Percentiles rank a stretch among this genome's conserved stretches.
Evolutionary conservation across 2,329 filamentous ascomycete genomes (phyloP).

Genomic region (Dactylellina haptotyla): DNA sequence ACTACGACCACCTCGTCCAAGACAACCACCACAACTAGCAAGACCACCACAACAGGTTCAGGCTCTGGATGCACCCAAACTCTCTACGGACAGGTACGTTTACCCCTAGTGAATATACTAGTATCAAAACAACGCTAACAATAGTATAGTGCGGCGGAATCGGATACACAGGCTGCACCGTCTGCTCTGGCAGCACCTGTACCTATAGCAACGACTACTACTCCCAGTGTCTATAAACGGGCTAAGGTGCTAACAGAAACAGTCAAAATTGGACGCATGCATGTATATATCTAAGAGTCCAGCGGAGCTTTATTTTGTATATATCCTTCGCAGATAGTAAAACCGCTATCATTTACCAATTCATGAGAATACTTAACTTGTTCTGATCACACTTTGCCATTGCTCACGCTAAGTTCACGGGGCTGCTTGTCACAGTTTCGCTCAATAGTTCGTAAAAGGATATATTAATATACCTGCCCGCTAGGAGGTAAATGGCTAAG

Average conservation of each 20-base stretch:
- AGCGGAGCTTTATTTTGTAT: neutral
- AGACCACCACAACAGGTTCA: neutral
- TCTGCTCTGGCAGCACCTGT: conserved; percentile 60
- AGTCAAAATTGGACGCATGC: neutral
- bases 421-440: too few relatives aligned
- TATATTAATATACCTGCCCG: too few relatives aligned
- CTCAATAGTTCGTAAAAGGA: too few relatives aligned
- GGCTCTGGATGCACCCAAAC: conserved; percentile 26
- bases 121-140: neutral
- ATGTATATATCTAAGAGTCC: neutral
- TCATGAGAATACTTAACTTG: too few relatives aligned
- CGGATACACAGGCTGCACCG: conserved; percentile 60
- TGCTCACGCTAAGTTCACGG: too few relatives aligned
- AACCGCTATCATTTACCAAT: too few relatives aligned
- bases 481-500: too few relatives aligned
- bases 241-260: neutral
- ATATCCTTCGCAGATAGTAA: too few relatives aligned
- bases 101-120: neutral
- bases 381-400: too few relatives aligned
- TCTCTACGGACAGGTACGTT: conserved; percentile 37
- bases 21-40: conserved; percentile 15
- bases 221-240: conserved; percentile 30
- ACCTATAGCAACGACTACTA: conserved; percentile 59
- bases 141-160: conserved; percentile 59
- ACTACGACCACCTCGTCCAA: neutral